Conservation (phyloP, 768 basidiomycete genomes). For the Dioszegia crocea region DNA sequence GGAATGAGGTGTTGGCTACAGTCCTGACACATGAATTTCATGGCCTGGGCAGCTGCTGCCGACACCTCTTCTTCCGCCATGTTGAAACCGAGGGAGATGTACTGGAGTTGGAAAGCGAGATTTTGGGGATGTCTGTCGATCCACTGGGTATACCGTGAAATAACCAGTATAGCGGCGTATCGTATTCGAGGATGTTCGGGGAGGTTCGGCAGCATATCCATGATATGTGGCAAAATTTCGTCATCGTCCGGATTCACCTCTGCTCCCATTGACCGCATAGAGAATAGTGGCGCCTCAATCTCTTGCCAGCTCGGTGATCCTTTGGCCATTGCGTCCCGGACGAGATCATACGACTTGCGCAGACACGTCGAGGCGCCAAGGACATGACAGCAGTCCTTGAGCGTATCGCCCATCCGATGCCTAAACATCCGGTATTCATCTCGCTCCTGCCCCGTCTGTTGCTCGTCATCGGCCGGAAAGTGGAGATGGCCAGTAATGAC, state of each 20-base stretch:
- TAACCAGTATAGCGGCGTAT: constrained; percentile 90
- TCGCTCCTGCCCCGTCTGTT: constrained; percentile 71
- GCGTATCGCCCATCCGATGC: constrained; percentile 97
- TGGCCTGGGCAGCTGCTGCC: constrained; percentile 89
- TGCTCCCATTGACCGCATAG: constrained; percentile 96
- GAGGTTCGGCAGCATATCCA: constrained; percentile 85
- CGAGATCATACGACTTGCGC: constrained; percentile 71
- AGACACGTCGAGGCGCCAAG: constrained; percentile 82
- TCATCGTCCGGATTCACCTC: constrained; percentile 79
- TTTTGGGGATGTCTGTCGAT: constrained; percentile 82
- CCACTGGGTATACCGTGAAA: constrained; percentile 96
- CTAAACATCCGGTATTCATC: constrained; percentile 93
- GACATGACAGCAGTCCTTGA: constrained; percentile 96
- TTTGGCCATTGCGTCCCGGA: constrained; percentile 67
- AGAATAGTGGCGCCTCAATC: constrained; percentile 94
- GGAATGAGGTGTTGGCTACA: constrained; percentile 92
- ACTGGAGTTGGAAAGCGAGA: constrained; percentile 77
- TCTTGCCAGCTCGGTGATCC: constrained; percentile 78
- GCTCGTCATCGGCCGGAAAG: constrained; percentile 69
- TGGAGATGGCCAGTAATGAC: constrained; percentile 86
- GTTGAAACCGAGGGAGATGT: constrained; percentile 88
- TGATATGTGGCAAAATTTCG: constrained; percentile 86
- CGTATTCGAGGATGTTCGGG: constrained; percentile 86
- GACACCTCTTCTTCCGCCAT: constrained; percentile 67
- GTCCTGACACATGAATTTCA: constrained; percentile 95